Evolutionary conservation across 2,329 filamentous ascomycete genomes (phyloP), one percentile per base, ranked within the genome.

Genomic region (Ascochyta fabae): DNA sequence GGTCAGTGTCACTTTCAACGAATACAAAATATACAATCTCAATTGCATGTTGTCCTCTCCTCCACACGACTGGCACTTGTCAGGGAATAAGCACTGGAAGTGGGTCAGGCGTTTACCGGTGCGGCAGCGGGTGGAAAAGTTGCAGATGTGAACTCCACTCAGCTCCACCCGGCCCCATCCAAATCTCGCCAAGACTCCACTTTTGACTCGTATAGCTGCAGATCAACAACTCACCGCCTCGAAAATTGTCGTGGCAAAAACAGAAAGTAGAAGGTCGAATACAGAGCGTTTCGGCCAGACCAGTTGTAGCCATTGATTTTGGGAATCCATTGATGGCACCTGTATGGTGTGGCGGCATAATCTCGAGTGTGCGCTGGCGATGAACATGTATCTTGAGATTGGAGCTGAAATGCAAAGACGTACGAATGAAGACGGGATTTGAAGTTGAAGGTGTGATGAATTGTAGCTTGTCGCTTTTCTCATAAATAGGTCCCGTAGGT

Each of bases 81-180:
- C 35, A 40, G n/a, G 27, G 38, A 24, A 56, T 35, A 56, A 56
- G 47, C 47, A 29, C 19, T 33, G 19, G 16, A 33, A 22, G 53
- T 51, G 53, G 53, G 53, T 38, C 48, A 47, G 22, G 23, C 31
- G 22, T 19, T 19, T 47, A 56, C 31, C 53, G 47, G 47, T 56
- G 53, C 53, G 53, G 53, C 53, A 56, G 53, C 53, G 53, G 53
- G 53, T 51, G 47, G 41, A 42, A 51, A 49, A 43, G 53, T 56
- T 48, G 53, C 53, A 56, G 36, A 23, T 51, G 31, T 38, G n/a
- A 40, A 46, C 52, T 55, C 52, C 45, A 55, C 52, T 29, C 29
- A 41, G 24, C 40, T 45, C 52, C 52, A 54, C 52, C n/a, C 27
- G 4, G 31, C 13, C n/a, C 53, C 41, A 27, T 23, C 22, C 6